Evolutionary conservation across 352 stramenopile species (phyloP).

Genomic region (Phytophthora chlamydospora): DNA sequence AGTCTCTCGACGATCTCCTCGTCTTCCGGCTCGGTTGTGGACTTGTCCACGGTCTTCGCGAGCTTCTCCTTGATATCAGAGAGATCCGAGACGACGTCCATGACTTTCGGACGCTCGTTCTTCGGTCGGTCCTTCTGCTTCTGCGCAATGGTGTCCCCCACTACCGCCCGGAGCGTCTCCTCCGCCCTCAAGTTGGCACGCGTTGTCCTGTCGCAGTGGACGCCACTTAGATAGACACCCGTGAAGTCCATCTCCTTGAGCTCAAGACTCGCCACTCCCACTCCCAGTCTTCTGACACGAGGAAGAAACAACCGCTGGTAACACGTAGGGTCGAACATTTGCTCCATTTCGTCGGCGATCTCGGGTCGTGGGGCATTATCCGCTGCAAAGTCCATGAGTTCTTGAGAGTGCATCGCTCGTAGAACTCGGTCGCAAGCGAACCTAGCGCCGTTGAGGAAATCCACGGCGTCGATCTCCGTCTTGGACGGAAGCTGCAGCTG

Average conservation of each 20-base stretch:
- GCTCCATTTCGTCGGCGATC: constrained; percentile 15
- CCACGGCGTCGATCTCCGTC: constrained; percentile 47
- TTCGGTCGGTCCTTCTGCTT: constrained; percentile 2
- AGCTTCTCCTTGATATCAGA: constrained; percentile 10
- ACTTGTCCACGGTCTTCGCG: background rate
- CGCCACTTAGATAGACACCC: constrained; percentile 31
- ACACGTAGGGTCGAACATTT: constrained; percentile 23
- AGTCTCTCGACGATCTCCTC: constrained; percentile 35
- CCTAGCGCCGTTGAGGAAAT: constrained; percentile 49
- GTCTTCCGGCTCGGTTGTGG: constrained; percentile 7
- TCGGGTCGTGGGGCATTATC: constrained; percentile 22
- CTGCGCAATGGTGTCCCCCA: constrained; percentile 4
- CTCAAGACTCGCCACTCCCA: constrained; percentile 21
- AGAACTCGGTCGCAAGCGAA: constrained; percentile 44
- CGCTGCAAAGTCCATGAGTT: constrained; percentile 38
- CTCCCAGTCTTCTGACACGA: constrained; percentile 29
- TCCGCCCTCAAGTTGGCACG: constrained; percentile 31
- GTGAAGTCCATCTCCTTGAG: constrained; percentile 46
- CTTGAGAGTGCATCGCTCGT: constrained; percentile 38
- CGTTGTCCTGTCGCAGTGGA: constrained; percentile 32
- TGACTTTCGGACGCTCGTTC: background rate
- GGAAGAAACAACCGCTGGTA: constrained; percentile 36
- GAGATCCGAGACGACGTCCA: constrained; percentile 4
- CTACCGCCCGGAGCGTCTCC: constrained; percentile 16
- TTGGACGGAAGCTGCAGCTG: constrained; percentile 41